phyloP scores from a whole-genome alignment of 2,329 filamentous ascomycete species.

The Stromatinia cepivora region DNA sequence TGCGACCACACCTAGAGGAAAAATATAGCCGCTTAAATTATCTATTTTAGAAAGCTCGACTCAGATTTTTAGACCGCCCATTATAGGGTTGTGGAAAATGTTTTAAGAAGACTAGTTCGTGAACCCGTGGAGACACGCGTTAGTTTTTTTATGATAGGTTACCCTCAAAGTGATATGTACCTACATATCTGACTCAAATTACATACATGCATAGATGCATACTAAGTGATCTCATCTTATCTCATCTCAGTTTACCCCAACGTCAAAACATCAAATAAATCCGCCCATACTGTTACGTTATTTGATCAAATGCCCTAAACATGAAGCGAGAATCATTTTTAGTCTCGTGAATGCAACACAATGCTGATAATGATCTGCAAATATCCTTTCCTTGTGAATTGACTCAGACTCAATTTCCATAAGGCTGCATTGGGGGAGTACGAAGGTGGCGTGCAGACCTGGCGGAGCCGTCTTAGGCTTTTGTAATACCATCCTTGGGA shows the following conservation, averaged over 20 bases:
- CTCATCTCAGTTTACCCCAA: not conserved
- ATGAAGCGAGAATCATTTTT: not conserved
- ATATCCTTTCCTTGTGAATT: too few species aligned
- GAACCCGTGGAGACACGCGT: not conserved
- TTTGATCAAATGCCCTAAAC: not conserved
- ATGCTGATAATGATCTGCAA: not conserved
- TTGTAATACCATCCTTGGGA: not conserved
- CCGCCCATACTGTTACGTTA: not conserved
- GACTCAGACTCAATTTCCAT: not conserved
- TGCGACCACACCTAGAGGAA: not conserved
- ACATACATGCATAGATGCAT: too few species aligned
- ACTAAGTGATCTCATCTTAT: not conserved
- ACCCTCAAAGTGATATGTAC: not conserved
- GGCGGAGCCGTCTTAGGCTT: not conserved
- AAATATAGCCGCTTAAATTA: not conserved
- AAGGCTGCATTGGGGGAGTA: not conserved
- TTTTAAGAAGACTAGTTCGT: not conserved
- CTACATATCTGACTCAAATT: not conserved
- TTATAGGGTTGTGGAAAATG: not conserved
- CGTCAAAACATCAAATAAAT: not conserved
- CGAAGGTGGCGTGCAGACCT: constrained; percentile 2
- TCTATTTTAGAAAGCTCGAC: not conserved
- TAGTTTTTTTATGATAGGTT: not conserved
- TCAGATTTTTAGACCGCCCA: not conserved
- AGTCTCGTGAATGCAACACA: not conserved